phyloP scores from a whole-genome alignment of 192 early-diverging fungal species.

The Backusella psychrophila region DNA sequence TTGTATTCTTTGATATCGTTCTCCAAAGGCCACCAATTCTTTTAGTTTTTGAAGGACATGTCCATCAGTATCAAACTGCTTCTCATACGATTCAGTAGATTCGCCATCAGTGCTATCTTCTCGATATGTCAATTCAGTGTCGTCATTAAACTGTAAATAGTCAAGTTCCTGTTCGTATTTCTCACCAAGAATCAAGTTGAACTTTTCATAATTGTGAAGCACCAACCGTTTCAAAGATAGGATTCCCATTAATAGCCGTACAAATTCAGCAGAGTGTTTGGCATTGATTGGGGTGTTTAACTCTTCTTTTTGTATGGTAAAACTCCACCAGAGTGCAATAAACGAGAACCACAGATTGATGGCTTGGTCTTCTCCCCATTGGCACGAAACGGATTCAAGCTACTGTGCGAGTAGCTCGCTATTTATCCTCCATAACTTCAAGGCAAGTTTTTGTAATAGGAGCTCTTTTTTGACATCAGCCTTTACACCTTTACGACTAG shows the following conservation, averaged over 20 bases:
- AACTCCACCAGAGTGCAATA: no score
- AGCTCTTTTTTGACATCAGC: no score
- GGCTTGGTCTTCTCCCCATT: no score
- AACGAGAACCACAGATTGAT: no score
- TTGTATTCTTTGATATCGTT: not conserved
- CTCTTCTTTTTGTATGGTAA: no score
- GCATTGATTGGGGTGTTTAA: not conserved
- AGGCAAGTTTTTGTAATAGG: no score
- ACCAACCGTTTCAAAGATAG: not conserved
- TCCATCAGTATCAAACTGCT: not conserved
- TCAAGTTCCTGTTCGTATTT: not conserved
- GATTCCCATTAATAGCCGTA: not conserved
- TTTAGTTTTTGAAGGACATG: not conserved
- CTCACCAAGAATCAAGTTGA: not conserved
- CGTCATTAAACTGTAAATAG: not conserved
- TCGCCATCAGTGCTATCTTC: not conserved
- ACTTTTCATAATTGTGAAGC: not conserved
- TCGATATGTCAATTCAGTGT: not conserved
- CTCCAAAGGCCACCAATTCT: not conserved
- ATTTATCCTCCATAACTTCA: no score
- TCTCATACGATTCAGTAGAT: not conserved
- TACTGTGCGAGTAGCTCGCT: no score
- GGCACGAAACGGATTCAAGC: no score
- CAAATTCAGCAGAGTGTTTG: not conserved
- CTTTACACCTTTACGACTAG: no score